These are phyloP conservation scores for Argentina anserina DNA, from an alignment of 306 rosid species.

Conservation along the genomic window DNA sequence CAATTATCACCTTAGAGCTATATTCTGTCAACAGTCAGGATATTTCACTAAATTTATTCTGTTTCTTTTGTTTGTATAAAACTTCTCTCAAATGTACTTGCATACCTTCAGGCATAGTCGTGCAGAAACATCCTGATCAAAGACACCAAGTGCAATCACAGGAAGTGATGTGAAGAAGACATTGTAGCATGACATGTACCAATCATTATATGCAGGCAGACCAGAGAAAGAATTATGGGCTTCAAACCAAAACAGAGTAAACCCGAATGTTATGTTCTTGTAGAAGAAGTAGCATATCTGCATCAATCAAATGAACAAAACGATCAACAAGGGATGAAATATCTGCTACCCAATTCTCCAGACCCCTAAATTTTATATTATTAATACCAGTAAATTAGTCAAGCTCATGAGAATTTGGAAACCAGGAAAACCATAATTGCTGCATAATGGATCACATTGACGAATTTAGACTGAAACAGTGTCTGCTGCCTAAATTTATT, in stretches of 20 bases:
- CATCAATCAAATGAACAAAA: conserved; percentile 29
- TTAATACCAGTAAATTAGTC: conserved; percentile 1
- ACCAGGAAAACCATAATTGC: conserved; percentile 8
- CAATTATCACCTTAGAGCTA: background rate
- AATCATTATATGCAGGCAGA: conserved; percentile 77
- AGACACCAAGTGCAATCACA: conserved; percentile 80
- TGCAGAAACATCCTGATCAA: conserved; percentile 92
- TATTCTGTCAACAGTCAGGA: background rate
- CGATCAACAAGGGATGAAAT: conserved; percentile 6
- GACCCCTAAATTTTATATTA: background rate
- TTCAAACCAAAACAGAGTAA: conserved; percentile 88
- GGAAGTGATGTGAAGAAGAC: conserved; percentile 96
- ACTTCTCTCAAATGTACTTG: conserved; percentile 13
- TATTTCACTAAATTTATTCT: background rate
- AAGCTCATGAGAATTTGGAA: conserved; percentile 1
- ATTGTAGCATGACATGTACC: conserved; percentile 92
- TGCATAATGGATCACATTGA: background rate
- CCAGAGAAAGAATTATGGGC: conserved; percentile 83
- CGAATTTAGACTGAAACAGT: background rate
- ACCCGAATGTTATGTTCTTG: conserved; percentile 83
- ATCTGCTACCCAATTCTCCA: conserved; percentile 6
- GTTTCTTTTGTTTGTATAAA: background rate
- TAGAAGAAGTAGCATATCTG: conserved; percentile 98
- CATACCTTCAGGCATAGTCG: conserved; percentile 71
- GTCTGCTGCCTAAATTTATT: background rate